These are phyloP conservation scores for Moricandia moricandioides DNA, from an alignment of 345 rosid genomes.

Conservation along the genomic window DNA sequence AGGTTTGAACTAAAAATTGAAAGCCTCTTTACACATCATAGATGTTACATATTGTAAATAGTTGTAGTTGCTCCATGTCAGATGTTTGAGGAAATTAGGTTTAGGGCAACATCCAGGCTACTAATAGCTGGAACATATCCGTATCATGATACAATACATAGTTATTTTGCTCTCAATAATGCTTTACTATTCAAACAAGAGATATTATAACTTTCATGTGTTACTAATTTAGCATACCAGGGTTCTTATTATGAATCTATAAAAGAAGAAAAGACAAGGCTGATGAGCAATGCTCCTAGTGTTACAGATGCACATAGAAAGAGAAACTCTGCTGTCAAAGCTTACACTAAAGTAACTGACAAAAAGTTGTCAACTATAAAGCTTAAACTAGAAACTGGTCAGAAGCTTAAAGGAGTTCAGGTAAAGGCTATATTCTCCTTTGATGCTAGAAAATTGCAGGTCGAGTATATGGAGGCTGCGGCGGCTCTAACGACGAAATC, in stretches of 20 bases:
- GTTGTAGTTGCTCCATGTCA: too few relatives aligned
- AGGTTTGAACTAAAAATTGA: too few relatives aligned
- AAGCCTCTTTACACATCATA: too few relatives aligned
- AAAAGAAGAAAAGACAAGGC: slow-evolving; percentile 1
- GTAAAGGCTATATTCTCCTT: slow-evolving; percentile 67
- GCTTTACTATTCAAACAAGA: background rate
- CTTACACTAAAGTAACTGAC: slow-evolving; percentile 7
- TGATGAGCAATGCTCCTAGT: slow-evolving; percentile 31
- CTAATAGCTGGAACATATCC: background rate
- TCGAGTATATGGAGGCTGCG: slow-evolving; percentile 90
- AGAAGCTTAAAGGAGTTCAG: slow-evolving; percentile 37
- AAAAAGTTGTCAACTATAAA: slow-evolving; percentile 15
- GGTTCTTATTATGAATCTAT: background rate
- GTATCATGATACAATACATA: background rate
- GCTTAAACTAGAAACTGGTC: slow-evolving; percentile 19
- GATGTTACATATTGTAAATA: too few relatives aligned
- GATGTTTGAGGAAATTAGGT: too few relatives aligned
- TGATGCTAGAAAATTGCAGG: slow-evolving; percentile 62
- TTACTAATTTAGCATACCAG: background rate
- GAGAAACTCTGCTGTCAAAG: slow-evolving; percentile 27
- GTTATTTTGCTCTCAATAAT: background rate
- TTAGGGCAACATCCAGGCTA: too few relatives aligned
- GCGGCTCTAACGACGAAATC: slow-evolving; percentile 82
- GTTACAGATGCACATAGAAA: slow-evolving; percentile 26
- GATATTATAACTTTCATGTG: background rate